These are phyloP conservation scores for Trichocomaceae sp. DNA, from an alignment of 2,329 filamentous ascomycete genomes.

Conservation along the genomic window DNA sequence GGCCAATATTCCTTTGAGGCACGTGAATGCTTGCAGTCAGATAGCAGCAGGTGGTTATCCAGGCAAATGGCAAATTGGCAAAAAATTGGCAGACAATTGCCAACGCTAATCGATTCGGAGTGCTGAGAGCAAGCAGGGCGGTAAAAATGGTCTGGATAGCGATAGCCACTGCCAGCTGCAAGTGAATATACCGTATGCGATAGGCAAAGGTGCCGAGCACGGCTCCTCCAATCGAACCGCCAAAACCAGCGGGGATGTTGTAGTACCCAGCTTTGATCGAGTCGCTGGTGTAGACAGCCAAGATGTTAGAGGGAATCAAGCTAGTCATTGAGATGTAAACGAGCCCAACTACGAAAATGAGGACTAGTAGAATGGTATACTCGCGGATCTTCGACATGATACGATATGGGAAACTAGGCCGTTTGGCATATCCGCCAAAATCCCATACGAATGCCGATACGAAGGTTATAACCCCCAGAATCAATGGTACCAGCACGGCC, in stretches of 20 bases:
- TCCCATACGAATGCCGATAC: conserved; percentile 1
- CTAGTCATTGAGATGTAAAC: not conserved
- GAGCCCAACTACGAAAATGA: not conserved
- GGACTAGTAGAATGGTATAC: not conserved
- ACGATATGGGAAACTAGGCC: conserved; percentile 1
- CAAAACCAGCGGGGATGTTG: not conserved
- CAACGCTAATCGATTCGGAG: not conserved
- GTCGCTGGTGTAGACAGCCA: not conserved
- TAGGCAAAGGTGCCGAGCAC: not conserved
- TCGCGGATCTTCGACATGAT: not conserved
- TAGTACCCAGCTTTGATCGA: not conserved
- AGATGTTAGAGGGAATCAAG: not conserved
- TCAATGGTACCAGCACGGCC: not conserved
- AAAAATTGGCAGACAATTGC: not conserved
- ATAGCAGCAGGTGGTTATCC: not conserved
- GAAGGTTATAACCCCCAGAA: not conserved
- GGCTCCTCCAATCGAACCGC: not conserved
- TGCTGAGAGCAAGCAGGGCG: not conserved
- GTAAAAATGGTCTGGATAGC: not conserved
- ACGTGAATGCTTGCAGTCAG: conserved; percentile 1
- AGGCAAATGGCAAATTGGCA: not conserved
- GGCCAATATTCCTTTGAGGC: conserved; percentile 3
- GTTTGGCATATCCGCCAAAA: not conserved
- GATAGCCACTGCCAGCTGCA: not conserved
- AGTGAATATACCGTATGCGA: not conserved